Conservation (phyloP, 83 land plant species). For the Diphasiastrum complanatum region DNA sequence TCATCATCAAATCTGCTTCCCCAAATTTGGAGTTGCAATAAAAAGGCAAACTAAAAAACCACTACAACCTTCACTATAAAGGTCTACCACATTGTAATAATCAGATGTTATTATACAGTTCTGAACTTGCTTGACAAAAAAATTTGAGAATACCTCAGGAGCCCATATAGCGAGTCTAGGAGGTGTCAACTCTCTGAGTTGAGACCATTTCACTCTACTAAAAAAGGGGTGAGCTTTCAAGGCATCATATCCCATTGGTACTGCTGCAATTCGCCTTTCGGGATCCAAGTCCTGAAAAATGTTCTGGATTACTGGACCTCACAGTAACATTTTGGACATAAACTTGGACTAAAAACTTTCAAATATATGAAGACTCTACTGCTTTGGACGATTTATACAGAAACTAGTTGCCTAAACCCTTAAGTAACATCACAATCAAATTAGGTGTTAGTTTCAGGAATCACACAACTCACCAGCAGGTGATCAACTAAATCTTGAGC, state of each 20-base stretch:
- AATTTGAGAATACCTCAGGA: too few relatives aligned
- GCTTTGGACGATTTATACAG: background rate
- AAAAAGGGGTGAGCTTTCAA: slow-evolving; percentile 84
- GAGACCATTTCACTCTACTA: slow-evolving; percentile 61
- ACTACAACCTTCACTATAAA: too few relatives aligned
- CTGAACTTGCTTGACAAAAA: too few relatives aligned
- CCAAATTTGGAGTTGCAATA: too few relatives aligned
- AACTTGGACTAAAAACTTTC: background rate
- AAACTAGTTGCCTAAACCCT: slow-evolving; percentile 1
- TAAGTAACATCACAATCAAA: too few relatives aligned
- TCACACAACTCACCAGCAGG: slow-evolving; percentile 55
- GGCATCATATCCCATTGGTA: slow-evolving; percentile 64
- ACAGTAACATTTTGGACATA: background rate
- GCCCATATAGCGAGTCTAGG: too few relatives aligned
- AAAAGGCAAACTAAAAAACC: too few relatives aligned
- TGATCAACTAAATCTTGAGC: slow-evolving; percentile 82
- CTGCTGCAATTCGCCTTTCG: slow-evolving; percentile 58
- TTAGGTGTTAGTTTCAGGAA: background rate
- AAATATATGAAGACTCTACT: background rate
- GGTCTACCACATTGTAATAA: too few relatives aligned
- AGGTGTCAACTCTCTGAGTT: too few relatives aligned
- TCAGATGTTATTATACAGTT: too few relatives aligned
- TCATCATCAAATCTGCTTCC: too few relatives aligned
- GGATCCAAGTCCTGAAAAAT: slow-evolving; percentile 56
- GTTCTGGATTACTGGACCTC: background rate